Evolutionary conservation across 345 rosid species (phyloP).

Genomic region (Syzygium aromaticum): DNA sequence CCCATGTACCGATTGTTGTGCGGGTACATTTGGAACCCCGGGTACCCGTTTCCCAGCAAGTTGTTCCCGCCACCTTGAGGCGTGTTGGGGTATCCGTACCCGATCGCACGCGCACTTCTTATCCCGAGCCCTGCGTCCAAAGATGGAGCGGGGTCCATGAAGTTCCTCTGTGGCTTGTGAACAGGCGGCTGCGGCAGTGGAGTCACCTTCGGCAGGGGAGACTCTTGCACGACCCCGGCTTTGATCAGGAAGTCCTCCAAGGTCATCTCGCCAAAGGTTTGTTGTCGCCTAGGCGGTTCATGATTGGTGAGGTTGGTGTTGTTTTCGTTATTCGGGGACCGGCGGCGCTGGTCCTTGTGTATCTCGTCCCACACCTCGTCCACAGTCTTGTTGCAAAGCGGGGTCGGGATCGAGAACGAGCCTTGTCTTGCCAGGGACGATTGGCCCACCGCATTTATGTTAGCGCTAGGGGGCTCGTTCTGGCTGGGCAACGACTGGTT

Average conservation of each 20-base stretch:
- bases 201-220: neutral
- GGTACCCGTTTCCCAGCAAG: slow-evolving; percentile 17
- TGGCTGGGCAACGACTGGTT: slow-evolving; percentile 11
- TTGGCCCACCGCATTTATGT: neutral
- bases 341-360: slow-evolving; percentile 36
- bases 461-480: neutral
- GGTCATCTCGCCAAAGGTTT: slow-evolving; percentile 69
- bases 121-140: slow-evolving; percentile 19
- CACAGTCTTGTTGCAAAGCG: slow-evolving; percentile 75
- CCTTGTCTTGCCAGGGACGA: slow-evolving; percentile 39
- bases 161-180: neutral
- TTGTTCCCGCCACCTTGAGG: slow-evolving; percentile 8
- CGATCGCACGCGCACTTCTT: slow-evolving; percentile 12
- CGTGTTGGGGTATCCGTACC: neutral
- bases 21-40: slow-evolving; percentile 10
- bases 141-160: neutral
- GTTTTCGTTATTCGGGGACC: neutral
- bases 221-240: slow-evolving; percentile 72
- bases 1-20: slow-evolving; percentile 20
- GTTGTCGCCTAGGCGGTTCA: slow-evolving; percentile 35
- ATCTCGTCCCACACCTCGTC: slow-evolving; percentile 89
- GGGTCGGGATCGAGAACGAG: slow-evolving; percentile 65
- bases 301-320: slow-evolving; percentile 3
- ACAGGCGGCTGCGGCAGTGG: neutral
- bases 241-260: slow-evolving; percentile 78